Conservation (phyloP, 805 yeast genomes). For the Candida railenensis region DNA sequence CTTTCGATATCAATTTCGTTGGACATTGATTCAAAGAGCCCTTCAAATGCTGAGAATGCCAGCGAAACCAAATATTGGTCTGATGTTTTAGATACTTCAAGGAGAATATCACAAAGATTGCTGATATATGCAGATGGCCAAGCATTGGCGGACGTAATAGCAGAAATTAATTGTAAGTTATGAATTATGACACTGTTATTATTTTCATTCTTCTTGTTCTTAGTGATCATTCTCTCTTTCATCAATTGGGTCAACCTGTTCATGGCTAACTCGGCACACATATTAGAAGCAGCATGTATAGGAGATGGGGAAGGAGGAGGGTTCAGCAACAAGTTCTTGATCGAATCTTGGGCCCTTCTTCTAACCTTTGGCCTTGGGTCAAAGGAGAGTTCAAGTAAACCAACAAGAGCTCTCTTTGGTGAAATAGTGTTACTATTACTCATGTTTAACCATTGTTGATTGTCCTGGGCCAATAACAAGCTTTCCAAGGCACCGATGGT, state of each 20-base stretch:
- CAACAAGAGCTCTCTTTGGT: constrained; percentile 82
- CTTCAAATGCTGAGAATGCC: constrained; percentile 82
- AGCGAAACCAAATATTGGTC: constrained; percentile 84
- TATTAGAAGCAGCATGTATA: constrained; percentile 72
- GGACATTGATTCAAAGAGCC: constrained; percentile 67
- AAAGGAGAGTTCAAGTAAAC: constrained; percentile 71
- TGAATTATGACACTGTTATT: constrained; percentile 66
- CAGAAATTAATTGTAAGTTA: constrained; percentile 68
- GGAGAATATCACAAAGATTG: constrained; percentile 69
- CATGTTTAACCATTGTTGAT: constrained; percentile 78
- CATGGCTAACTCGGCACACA: constrained; percentile 69
- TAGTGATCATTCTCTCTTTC: constrained; percentile 23
- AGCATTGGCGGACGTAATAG: constrained; percentile 69
- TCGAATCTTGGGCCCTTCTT: constrained; percentile 90
- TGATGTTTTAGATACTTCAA: constrained; percentile 74
- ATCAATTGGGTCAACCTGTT: constrained; percentile 50
- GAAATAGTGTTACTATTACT: constrained; percentile 45
- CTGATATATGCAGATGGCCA: constrained; percentile 79
- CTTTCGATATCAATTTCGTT: constrained; percentile 61
- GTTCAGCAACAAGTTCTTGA: constrained; percentile 57
- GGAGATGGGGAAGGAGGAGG: constrained; percentile 78
- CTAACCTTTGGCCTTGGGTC: constrained; percentile 95
- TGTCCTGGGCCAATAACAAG: constrained; percentile 76
- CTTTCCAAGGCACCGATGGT: constrained; percentile 84
- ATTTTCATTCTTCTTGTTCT: constrained; percentile 32